Evolutionary conservation across 2,329 filamentous ascomycete genomes (phyloP), one percentile per base, ranked within the genome.

Genomic region (Alternaria burnsii): DNA sequence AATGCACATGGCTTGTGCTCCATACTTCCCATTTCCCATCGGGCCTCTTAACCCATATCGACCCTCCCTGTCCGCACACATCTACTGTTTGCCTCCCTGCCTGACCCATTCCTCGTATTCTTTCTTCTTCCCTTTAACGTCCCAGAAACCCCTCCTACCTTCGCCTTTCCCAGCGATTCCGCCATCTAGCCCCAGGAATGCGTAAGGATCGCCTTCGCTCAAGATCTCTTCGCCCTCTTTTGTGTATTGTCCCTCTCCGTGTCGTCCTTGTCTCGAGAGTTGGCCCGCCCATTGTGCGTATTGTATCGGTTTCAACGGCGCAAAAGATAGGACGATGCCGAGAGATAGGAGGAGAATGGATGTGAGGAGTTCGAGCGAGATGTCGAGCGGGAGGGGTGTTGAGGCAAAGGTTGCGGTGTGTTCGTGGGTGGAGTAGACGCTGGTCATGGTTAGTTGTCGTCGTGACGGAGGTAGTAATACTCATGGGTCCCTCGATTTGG

Each of bases 381-480:
- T 96, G 74, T 99, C 95, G 63, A 91, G 81, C 0, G 95, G 94
- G 1, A 98, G 85, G 14, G 72, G 71, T 16, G 85, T 68, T 59
- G 66, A 76, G 65, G 58, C 79, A 84, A 89, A 87, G 51, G 97
- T 86, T 22, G 89, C 85, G 7, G 92, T 91, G 81, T 97, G 92
- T 82, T 99, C 95, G 80, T 97, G 91, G 47, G 94, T 93, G 52
- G 95, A 99, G 81, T 98, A 99, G 81, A 94, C 96, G 66, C 95
- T 99, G 76, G 12, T 46, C 42, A 40, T 28, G 34, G 53, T 76
- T 60, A 76, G 69, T 38, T 28, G 3, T 7, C 3, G 5, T 46
- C 5, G 2, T 11, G 5, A 5, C 8, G 2, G 16, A 36, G n/a
- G 32, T 2, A 11, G 3, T 12, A 1, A 1, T n/a, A 32, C 32